Evolutionary conservation across 1,139 yeast species (phyloP).

Genomic region (Lizanozyma gosingica): DNA sequence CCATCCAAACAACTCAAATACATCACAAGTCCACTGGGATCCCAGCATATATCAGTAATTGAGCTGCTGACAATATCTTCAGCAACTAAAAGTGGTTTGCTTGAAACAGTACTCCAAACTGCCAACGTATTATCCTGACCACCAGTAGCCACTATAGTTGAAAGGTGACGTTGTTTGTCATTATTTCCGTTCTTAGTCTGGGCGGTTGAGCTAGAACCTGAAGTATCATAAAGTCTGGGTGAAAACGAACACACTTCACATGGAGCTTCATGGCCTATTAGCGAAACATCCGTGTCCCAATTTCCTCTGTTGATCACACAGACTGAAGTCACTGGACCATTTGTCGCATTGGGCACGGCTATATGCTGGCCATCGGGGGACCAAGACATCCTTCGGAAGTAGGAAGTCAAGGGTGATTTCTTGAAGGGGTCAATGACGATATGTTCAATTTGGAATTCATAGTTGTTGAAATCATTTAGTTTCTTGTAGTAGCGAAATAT

Average conservation of each 20-base stretch:
- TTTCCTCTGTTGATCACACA: slow-evolving; percentile 83
- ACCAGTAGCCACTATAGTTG: slow-evolving; percentile 64
- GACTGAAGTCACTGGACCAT: slow-evolving; percentile 90
- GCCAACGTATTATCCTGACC: slow-evolving; percentile 73
- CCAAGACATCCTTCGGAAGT: slow-evolving; percentile 90
- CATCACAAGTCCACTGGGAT: slow-evolving; percentile 64
- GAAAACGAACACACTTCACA: slow-evolving; percentile 90
- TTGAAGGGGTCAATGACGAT: slow-evolving; percentile 76
- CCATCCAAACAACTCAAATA: slow-evolving; percentile 84
- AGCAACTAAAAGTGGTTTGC: slow-evolving; percentile 58
- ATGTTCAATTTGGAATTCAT: slow-evolving; percentile 80
- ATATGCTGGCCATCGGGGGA: slow-evolving; percentile 96
- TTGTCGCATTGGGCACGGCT: slow-evolving; percentile 94
- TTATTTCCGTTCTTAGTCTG: slow-evolving; percentile 4
- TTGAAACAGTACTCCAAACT: slow-evolving; percentile 56
- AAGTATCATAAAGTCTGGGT: slow-evolving; percentile 51
- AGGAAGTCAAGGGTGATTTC: slow-evolving; percentile 86
- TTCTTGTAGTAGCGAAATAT: slow-evolving; percentile 75
- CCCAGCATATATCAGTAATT: slow-evolving; percentile 71
- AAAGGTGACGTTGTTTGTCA: slow-evolving; percentile 15
- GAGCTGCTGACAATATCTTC: slow-evolving; percentile 53
- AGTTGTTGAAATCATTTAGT: slow-evolving; percentile 51
- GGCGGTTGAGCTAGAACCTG: slow-evolving; percentile 10
- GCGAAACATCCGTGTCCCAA: slow-evolving; percentile 83
- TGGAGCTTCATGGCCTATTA: slow-evolving; percentile 95